These are phyloP conservation scores for Claviceps digitariae DNA, from an alignment of 2,329 filamentous ascomycete genomes.

Conservation along the genomic window DNA sequence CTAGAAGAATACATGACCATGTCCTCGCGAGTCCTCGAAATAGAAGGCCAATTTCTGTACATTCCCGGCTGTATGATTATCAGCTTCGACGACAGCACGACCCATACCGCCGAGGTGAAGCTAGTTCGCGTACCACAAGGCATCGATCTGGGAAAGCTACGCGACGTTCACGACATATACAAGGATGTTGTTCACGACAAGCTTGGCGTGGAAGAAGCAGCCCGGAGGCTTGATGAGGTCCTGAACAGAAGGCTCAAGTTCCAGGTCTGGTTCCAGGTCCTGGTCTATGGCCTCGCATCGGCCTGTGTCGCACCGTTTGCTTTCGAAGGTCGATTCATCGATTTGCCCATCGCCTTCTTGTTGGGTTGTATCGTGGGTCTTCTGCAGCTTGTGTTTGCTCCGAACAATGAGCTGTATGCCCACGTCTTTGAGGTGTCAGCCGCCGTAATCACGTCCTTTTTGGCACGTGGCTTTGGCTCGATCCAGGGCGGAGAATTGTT, in stretches of 20 bases:
- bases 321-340: conserved; percentile 63
- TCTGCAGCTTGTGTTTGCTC: conserved; percentile 61
- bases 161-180: conserved; percentile 64
- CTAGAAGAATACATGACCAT: conserved; percentile 86
- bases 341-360: conserved; percentile 63
- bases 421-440: conserved; percentile 40
- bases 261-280: conserved; percentile 40
- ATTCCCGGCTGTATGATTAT: conserved; percentile 90
- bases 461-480: conserved; percentile 56
- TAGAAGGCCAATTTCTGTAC: conserved; percentile 81
- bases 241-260: conserved; percentile 33
- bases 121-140: conserved; percentile 56
- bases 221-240: conserved; percentile 43
- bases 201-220: conserved; percentile 60
- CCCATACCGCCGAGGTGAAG: conserved; percentile 70
- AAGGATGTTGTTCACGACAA: conserved; percentile 71
- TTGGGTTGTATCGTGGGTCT: conserved; percentile 62
- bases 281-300: conserved; percentile 63
- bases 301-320: conserved; percentile 67
- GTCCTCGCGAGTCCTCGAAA: conserved; percentile 77
- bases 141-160: conserved; percentile 59
- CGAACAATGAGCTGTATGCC: conserved; percentile 56
- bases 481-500: conserved; percentile 45
- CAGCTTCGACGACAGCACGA: conserved; percentile 64
- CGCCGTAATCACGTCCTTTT: conserved; percentile 52